A percentile compares a stretch with the other conserved stretches of the same genome.
phyloP scores from a whole-genome alignment of 2,329 filamentous ascomycete species.

The Cytospora paraplurivora region DNA sequence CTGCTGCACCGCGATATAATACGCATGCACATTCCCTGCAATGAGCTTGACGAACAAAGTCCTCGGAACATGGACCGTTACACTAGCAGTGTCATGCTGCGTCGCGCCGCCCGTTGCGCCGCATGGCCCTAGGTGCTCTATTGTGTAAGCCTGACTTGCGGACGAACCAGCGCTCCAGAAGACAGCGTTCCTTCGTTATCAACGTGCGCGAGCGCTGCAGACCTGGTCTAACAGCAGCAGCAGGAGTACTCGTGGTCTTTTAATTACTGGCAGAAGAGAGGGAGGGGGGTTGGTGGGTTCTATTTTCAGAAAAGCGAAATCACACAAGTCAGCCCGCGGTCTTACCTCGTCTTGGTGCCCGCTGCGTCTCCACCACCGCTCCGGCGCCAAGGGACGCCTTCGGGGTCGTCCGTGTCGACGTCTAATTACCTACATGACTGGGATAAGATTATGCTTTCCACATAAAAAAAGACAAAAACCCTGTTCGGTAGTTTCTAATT shows the following conservation, averaged over 20 bases:
- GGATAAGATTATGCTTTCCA: background rate
- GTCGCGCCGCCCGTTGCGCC: background rate
- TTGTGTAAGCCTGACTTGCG: background rate
- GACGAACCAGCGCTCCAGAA: conserved; percentile 18
- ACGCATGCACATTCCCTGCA: background rate
- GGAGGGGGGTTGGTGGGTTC: background rate
- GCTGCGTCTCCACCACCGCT: conserved; percentile 20
- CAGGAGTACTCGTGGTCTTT: background rate
- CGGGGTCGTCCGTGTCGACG: background rate
- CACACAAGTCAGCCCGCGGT: background rate
- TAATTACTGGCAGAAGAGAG: background rate
- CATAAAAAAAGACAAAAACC: background rate
- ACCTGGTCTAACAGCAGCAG: background rate
- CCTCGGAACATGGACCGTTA: background rate
- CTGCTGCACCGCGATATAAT: no score
- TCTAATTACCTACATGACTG: background rate
- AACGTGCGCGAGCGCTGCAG: background rate
- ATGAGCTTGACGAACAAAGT: background rate
- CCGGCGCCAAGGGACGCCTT: conserved; percentile 10
- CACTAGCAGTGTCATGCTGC: conserved; percentile 2
- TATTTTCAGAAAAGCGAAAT: conserved; percentile 13
- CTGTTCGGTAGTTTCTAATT: background rate
- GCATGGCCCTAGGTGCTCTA: background rate
- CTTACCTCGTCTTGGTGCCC: conserved; percentile 5
- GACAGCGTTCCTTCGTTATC: background rate